phyloP scores from a whole-genome alignment of 208 protist species.

The Strigomonas culicis region DNA sequence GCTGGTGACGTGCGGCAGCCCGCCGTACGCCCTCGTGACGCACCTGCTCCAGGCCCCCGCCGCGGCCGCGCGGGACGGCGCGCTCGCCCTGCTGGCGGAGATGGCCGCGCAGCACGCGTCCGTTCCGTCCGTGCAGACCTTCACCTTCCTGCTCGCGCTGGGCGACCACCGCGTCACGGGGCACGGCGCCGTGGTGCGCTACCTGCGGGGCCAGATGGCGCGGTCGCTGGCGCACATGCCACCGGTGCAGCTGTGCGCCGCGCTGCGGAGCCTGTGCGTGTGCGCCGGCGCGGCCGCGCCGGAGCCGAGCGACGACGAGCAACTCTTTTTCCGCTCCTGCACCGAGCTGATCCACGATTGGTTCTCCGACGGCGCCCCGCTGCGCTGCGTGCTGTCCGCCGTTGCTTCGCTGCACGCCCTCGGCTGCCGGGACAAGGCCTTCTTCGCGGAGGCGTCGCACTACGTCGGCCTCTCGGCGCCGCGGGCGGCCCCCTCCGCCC shows the following conservation, averaged over 20 bases:
- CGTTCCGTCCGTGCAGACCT: conserved; percentile 67
- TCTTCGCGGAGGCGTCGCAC: conserved; percentile 44
- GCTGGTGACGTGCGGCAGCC: conserved; percentile 23
- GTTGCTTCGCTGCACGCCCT: conserved; percentile 42
- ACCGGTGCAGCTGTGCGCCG: conserved; percentile 70
- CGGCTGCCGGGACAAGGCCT: conserved; percentile 38
- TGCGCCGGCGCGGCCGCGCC: conserved; percentile 17
- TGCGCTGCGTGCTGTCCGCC: conserved; percentile 43
- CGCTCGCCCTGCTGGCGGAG: conserved; percentile 49
- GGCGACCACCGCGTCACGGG: conserved; percentile 52
- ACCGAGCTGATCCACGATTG: conserved; percentile 41
- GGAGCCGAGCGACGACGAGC: conserved; percentile 30
- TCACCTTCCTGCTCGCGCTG: conserved; percentile 66
- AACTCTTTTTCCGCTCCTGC: conserved; percentile 42
- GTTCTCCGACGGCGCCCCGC: conserved; percentile 36
- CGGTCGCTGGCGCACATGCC: conserved; percentile 72
- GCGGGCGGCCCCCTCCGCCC: conserved; percentile 19
- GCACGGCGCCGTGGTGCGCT: conserved; percentile 25
- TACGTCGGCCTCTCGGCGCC: conserved; percentile 39
- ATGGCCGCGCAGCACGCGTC: conserved; percentile 42
- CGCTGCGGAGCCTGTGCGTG: conserved; percentile 45
- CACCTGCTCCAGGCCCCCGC: conserved; percentile 34
- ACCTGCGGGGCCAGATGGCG: conserved; percentile 66
- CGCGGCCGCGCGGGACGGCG: conserved; percentile 30
- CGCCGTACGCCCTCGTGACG: conserved; percentile 31